Base-by-base conservation (phyloP, 73 alveolate genomes). In the Strombidium stylifer region DNA sequence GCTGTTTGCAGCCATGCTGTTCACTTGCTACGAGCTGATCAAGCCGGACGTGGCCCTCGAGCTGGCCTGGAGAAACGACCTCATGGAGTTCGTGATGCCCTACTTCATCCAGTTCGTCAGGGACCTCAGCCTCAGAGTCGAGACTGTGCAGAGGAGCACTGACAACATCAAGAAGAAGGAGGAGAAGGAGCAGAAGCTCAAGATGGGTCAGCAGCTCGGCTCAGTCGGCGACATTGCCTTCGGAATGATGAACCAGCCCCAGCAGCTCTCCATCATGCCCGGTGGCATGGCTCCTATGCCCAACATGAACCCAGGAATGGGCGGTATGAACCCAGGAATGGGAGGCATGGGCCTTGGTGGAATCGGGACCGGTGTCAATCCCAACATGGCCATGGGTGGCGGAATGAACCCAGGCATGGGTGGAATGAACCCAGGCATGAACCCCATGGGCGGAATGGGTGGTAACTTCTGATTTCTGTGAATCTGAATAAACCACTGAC, bases 1-100 rank as follows among this genome's bases (percentile, higher is more conserved):
- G 82, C 84, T 91, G 53, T 93, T 96, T 41, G 97, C 96, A 36
- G 97, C 97, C 1, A 84, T 94, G 82, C 87, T 91, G 21, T 96
- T 93, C 89, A 93, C 98, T 66, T 96, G 99, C 81, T 96, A 96
- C 84, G 98, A 93, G 60, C 90, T 91, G 15, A 81, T 96, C 34
- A 89, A 87, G 81, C 98, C 99, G 27, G 99, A 96, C 61, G 93
- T 91, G 39, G 98, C 96, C 28, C 86, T 93, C 94, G 99, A 96
- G 80, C 73, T 91, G 16, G 98, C 98, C n/a, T 93, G 98, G 98
- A 93, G 98, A 89, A 77, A 86, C 64, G 97, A 95, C 30, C 88
- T 91, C 60, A 72, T 84, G 60, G 99, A 96, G 60, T 88, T 88
- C 84, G 95, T 90, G 61, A 96, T 96, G 98, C 98, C 98, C 16